Conservation (phyloP, 2,329 filamentous ascomycete genomes). For the Mariannaea sp. region DNA sequence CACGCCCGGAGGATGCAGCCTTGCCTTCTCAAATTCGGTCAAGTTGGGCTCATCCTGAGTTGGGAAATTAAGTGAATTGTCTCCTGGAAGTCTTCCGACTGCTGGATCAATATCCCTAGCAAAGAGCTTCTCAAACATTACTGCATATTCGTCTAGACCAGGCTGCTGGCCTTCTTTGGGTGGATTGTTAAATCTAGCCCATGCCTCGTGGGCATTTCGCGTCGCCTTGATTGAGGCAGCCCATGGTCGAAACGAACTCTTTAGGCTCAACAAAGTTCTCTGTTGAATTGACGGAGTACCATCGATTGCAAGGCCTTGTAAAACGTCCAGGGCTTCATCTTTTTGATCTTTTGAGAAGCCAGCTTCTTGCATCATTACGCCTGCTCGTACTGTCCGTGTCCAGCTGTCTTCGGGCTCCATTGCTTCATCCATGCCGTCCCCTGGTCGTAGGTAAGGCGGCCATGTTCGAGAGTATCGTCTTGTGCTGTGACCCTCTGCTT, state of each 20-base stretch:
- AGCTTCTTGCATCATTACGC: conserved; percentile 59
- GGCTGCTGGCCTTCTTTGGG: conserved; percentile 44
- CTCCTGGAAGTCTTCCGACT: conserved; percentile 58
- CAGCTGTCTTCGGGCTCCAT: conserved; percentile 56
- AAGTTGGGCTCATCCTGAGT: conserved; percentile 52
- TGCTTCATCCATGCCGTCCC: conserved; percentile 64
- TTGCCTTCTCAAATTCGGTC: conserved; percentile 67
- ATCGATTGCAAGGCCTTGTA: conserved; percentile 58
- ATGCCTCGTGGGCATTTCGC: conserved; percentile 65
- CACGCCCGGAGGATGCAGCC: conserved; percentile 63
- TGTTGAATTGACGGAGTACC: conserved; percentile 62
- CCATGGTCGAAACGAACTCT: conserved; percentile 48
- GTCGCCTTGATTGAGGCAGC: conserved; percentile 62
- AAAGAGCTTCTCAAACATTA: conserved; percentile 64
- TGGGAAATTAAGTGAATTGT: conserved; percentile 56
- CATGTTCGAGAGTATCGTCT: conserved; percentile 57
- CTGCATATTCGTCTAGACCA: conserved; percentile 55
- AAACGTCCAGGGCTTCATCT: conserved; percentile 55
- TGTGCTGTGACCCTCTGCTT: conserved; percentile 54
- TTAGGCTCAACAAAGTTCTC: conserved; percentile 31
- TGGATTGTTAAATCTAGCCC: conserved; percentile 54
- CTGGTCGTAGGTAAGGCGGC: conserved; percentile 63
- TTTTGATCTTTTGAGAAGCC: conserved; percentile 55
- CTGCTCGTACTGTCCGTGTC: conserved; percentile 58
- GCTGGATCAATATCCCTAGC: conserved; percentile 37